These are phyloP conservation scores for Eucalyptus grandis DNA, from an alignment of 345 rosid species.

Conservation along the genomic window DNA sequence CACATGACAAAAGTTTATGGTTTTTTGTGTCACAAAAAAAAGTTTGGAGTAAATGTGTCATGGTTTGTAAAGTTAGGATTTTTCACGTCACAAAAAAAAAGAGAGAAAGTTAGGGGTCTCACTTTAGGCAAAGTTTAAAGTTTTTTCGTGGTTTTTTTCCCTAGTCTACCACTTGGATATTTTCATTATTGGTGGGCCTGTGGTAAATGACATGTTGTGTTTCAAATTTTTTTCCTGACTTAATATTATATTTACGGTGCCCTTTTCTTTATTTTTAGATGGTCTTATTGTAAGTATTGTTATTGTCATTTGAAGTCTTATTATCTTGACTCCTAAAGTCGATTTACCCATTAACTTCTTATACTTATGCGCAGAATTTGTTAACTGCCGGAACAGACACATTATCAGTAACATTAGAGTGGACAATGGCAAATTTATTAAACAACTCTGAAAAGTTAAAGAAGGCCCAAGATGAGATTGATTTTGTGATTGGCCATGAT, in stretches of 20 bases:
- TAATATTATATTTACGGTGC: not conserved
- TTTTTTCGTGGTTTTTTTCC: too few species aligned
- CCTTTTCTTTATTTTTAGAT: not conserved
- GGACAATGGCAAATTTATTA: too few species aligned
- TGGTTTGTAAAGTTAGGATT: too few species aligned
- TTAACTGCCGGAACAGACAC: too few species aligned
- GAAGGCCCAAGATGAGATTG: constrained; percentile 23
- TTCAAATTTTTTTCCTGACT: not conserved
- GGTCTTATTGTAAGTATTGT: not conserved
- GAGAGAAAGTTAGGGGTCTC: too few species aligned
- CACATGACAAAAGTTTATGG: too few species aligned
- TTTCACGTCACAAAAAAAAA: too few species aligned
- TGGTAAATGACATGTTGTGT: not conserved
- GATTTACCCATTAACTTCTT: not conserved
- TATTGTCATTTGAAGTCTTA: not conserved
- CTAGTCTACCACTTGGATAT: not conserved
- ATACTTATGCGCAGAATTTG: too few species aligned
- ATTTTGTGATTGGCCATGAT: constrained; percentile 6
- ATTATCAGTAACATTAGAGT: too few species aligned
- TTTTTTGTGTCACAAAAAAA: too few species aligned
- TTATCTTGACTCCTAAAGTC: not conserved
- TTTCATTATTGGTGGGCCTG: not conserved
- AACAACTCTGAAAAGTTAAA: not conserved
- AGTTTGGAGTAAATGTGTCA: too few species aligned
- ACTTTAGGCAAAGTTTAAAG: too few species aligned